phyloP scores from a whole-genome alignment of 73 alveolate species.

The Paramecium octaurelia region DNA sequence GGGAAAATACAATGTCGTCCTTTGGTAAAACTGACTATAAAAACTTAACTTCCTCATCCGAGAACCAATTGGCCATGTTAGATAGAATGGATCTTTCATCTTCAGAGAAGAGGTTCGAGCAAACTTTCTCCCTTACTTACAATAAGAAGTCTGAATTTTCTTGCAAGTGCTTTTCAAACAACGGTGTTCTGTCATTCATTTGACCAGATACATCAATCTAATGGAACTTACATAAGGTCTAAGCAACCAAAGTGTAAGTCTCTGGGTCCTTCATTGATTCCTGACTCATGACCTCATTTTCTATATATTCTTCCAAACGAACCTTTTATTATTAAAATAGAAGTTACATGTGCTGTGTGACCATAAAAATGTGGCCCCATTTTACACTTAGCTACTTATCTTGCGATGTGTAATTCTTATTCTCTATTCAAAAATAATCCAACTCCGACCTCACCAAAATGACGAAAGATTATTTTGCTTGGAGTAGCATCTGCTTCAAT shows the following conservation, averaged over 20 bases:
- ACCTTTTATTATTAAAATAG: slow-evolving; percentile 4
- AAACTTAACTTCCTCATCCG: slow-evolving; percentile 22
- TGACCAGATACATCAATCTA: neutral
- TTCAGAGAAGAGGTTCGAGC: neutral
- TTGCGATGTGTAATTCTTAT: slow-evolving; percentile 12
- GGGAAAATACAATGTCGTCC: slow-evolving; percentile 53
- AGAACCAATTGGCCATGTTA: slow-evolving; percentile 41
- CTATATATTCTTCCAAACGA: slow-evolving; percentile 51
- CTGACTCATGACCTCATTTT: slow-evolving; percentile 35
- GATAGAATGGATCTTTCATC: neutral
- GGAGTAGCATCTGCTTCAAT: slow-evolving; percentile 47
- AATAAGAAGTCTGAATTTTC: neutral
- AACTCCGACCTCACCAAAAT: slow-evolving; percentile 58
- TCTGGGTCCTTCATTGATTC: slow-evolving; percentile 53
- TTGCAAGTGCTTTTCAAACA: neutral
- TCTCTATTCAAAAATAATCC: slow-evolving; percentile 57
- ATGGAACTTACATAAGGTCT: slow-evolving; percentile 49
- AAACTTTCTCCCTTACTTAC: neutral
- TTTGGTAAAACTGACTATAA: neutral
- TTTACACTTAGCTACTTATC: slow-evolving; percentile 42
- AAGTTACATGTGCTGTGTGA: neutral
- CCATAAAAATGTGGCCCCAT: slow-evolving; percentile 59
- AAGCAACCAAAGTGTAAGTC: slow-evolving; percentile 25
- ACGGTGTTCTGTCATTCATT: neutral
- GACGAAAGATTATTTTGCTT: slow-evolving; percentile 54